Evolutionary conservation across 2,329 filamentous ascomycete species (phyloP), one percentile per base, ranked within the genome.

Genomic region (Colletotrichum kahawae): DNA sequence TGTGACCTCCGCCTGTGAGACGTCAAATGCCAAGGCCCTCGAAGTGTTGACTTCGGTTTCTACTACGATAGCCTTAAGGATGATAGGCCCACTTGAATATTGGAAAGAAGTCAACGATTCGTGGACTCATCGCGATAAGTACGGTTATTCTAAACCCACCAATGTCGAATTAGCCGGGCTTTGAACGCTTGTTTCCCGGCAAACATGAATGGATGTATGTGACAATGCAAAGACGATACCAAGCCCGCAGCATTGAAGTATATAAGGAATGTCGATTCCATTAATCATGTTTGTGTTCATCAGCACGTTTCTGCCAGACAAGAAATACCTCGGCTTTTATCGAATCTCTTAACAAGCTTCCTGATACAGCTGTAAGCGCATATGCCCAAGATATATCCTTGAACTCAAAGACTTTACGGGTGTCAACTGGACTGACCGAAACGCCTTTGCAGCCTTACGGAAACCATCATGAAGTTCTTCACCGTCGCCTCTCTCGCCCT

Each of bases 51-150:
- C 7, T 21, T 7, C 13, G 0, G n/a, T n/a, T 51, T 13, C 3
- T 0, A 51, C 13, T 12, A 1, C 43, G n/a, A n/a, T n/a, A 24
- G 0, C 2, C 7, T 21, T 51, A 12, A 3, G 12, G 0, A 13
- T 51, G 6, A 21, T 10, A 7, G 21, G 12, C 5, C 43, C 18
- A n/a, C 9, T 6, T 13, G 0, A 6, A 24, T 51, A 12, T 21
- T 13, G 4, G 1, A 1, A 51, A 51, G 9, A n/a, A n/a, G 9
- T 0, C 1, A 12, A n/a, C 3, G 6, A 43, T n/a, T 48, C 38
- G 38, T 48, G 38, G 38, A 21, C 18, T n/a, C 0, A 5, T 48
- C 18, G 9, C 1, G 38, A n/a, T 18, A 12, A 12, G 38, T 6
- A 43, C 38, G 38, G 38, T 1, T 0, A 6, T n/a, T 43, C 38